Conservation (phyloP, 768 basidiomycete genomes). For the Leccinum barrowsii region DNA sequence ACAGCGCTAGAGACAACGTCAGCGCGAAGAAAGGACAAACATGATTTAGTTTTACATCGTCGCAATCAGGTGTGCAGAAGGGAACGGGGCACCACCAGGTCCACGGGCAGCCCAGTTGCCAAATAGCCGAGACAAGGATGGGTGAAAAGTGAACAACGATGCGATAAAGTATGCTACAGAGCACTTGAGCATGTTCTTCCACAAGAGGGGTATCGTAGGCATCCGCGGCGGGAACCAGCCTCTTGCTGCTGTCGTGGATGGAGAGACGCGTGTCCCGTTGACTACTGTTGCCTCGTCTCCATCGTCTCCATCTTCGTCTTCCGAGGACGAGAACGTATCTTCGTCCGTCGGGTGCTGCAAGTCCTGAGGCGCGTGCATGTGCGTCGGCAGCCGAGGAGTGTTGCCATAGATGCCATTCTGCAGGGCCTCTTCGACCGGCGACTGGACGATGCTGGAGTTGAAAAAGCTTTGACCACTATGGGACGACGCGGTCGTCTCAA, state of each 20-base stretch:
- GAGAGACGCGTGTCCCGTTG: slow-evolving; percentile 7
- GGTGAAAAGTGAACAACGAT: slow-evolving; percentile 89
- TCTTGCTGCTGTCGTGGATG: background rate
- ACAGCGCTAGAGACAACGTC: slow-evolving; percentile 51
- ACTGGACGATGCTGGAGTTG: background rate
- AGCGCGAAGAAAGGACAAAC: background rate
- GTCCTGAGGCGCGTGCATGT: background rate
- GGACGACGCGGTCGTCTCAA: background rate
- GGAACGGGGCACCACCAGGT: slow-evolving; percentile 53
- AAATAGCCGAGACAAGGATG: slow-evolving; percentile 66
- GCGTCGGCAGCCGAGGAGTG: background rate
- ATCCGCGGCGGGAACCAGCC: slow-evolving; percentile 17
- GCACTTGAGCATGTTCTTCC: slow-evolving; percentile 86
- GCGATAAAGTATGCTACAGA: slow-evolving; percentile 85
- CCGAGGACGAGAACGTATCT: slow-evolving; percentile 15
- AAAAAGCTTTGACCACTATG: background rate
- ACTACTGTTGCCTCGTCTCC: background rate
- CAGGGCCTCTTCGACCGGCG: background rate
- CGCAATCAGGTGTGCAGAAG: slow-evolving; percentile 88
- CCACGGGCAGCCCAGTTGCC: slow-evolving; percentile 55
- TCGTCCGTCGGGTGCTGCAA: slow-evolving; percentile 2
- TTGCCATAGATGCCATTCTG: background rate
- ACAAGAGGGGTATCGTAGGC: slow-evolving; percentile 45
- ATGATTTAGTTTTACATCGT: slow-evolving; percentile 55
- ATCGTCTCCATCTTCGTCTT: slow-evolving; percentile 8